Evolutionary conservation across 176 grass and related monocot genomes (phyloP).

Genomic region (Miscanthus lutarioriparius): DNA sequence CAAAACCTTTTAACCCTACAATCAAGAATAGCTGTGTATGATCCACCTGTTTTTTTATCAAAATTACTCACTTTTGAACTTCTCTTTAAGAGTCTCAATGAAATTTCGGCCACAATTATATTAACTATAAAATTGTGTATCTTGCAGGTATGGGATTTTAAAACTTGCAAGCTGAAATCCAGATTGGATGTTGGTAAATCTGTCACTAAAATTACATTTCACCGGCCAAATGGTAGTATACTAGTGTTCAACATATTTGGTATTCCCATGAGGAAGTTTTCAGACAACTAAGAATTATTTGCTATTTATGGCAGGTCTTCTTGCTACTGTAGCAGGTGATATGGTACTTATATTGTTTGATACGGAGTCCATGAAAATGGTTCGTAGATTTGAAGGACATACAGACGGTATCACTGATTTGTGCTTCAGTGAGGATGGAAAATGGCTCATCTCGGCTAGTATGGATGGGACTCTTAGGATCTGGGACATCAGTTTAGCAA

Average conservation of each 20-base stretch:
- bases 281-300: conserved; percentile 36
- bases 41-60: not conserved
- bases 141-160: conserved; percentile 88
- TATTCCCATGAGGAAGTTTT: conserved; percentile 18
- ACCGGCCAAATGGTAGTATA: conserved; percentile 74
- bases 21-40: conserved; percentile 24
- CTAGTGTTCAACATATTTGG: conserved; percentile 19
- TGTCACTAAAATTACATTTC: conserved; percentile 85
- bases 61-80: conserved; percentile 2
- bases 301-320: conserved; percentile 67
- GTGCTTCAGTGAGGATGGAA: conserved; percentile 97
- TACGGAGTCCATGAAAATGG: conserved; percentile 65
- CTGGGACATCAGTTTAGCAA: conserved; percentile 95
- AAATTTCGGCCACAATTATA: not conserved
- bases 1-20: conserved; percentile 6
- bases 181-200: conserved; percentile 70
- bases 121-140: conserved; percentile 24
- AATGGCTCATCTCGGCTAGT: conserved; percentile 87
- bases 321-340: conserved; percentile 80
- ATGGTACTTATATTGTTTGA: conserved; percentile 81
- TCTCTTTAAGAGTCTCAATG: not conserved
- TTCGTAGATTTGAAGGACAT: conserved; percentile 90
- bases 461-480: conserved; percentile 98
- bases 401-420: conserved; percentile 82
- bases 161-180: conserved; percentile 64